Evolutionary conservation across 371 early-diverging fungal genomes (phyloP).

Genomic region (Rhizomucor pusillus): DNA sequence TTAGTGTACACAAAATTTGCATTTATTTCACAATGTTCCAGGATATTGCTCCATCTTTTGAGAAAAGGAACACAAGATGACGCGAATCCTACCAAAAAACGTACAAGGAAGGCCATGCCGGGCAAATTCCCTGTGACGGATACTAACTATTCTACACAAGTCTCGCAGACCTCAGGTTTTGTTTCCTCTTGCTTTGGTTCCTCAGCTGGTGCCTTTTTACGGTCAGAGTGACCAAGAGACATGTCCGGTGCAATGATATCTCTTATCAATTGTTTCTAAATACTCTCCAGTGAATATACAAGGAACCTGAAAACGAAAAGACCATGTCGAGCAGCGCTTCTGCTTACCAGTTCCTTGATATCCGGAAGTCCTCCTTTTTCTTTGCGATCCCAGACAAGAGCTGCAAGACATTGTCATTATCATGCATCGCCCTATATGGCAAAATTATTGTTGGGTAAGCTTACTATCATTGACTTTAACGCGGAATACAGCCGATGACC

Average conservation of each 20-base stretch:
- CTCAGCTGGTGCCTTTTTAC: constrained; percentile 7
- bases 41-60: too few species aligned
- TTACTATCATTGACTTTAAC: constrained; percentile 61
- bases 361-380: constrained; percentile 66
- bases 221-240: constrained; percentile 63
- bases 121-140: too few species aligned
- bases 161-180: constrained; percentile 6
- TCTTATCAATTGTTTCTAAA: constrained; percentile 65
- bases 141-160: constrained; percentile 19
- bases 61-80: too few species aligned
- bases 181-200: constrained; percentile 3
- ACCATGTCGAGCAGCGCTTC: too few species aligned
- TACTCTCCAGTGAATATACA: not conserved
- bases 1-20: too few species aligned
- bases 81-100: too few species aligned
- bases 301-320: not conserved
- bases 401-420: constrained; percentile 5
- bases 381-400: constrained; percentile 66
- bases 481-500: constrained; percentile 57
- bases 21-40: too few species aligned
- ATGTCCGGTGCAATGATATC: constrained; percentile 64
- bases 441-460: not conserved
- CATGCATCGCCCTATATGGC: not conserved
- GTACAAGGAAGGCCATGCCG: too few species aligned
- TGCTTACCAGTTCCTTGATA: constrained; percentile 63